These are phyloP conservation scores for Fusarium luffae DNA, from an alignment of 2,329 filamentous ascomycete species.

Conservation along the genomic window DNA sequence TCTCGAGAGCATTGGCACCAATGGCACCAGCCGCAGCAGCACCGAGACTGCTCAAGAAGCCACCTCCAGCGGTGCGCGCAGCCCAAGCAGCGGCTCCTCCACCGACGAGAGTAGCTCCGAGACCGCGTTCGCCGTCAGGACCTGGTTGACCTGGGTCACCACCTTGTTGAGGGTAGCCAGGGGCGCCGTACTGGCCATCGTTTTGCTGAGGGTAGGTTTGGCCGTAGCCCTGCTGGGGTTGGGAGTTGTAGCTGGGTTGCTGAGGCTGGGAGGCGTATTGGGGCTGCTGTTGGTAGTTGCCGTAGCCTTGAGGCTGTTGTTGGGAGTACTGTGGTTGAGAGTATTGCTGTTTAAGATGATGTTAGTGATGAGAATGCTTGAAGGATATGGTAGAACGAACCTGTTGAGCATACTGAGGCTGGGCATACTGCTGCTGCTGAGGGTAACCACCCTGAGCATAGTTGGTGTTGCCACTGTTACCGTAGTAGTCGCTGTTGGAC, in stretches of 20 bases:
- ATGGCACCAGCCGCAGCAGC: conserved; percentile 64
- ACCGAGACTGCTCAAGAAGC: conserved; percentile 61
- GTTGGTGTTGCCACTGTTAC: conserved; percentile 42
- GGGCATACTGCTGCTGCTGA: conserved; percentile 38
- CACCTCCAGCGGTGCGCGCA: conserved; percentile 65
- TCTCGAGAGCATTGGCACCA: conserved; percentile 64
- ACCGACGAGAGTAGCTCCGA: conserved; percentile 65
- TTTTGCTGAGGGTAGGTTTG: conserved; percentile 42
- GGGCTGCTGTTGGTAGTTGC: conserved; percentile 39
- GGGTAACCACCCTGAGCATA: conserved; percentile 43
- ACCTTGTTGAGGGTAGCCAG: conserved; percentile 42
- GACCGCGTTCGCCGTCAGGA: conserved; percentile 62
- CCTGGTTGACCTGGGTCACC: conserved; percentile 44
- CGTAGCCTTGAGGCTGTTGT: conserved; percentile 35
- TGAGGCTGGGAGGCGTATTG: conserved; percentile 40
- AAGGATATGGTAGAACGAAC: conserved; percentile 28
- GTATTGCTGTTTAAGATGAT: conserved; percentile 39
- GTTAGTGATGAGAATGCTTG: neutral
- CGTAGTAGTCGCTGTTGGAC: conserved; percentile 55
- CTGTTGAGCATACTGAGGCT: conserved; percentile 44
- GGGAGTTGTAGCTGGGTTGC: conserved; percentile 42
- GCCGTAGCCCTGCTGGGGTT: conserved; percentile 41
- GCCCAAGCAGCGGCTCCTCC: conserved; percentile 65
- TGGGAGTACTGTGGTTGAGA: conserved; percentile 28
- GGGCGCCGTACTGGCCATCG: conserved; percentile 41